Evolutionary conservation across 2,329 filamentous ascomycete genomes (phyloP).

Genomic region (Scytalidium sp.): DNA sequence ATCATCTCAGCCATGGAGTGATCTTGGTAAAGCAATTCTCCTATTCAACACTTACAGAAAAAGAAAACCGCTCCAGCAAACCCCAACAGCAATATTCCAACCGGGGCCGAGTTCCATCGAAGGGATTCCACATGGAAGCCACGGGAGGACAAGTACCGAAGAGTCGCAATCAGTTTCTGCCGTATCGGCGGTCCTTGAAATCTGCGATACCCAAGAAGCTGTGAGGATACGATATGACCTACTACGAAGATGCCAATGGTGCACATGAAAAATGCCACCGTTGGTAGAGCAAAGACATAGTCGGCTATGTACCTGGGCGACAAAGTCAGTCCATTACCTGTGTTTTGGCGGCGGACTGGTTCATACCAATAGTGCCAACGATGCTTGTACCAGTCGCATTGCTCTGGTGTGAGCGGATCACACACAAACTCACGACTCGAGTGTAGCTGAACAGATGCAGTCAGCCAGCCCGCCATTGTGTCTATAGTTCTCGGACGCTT

Average conservation of each 20-base stretch:
- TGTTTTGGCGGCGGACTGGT: neutral
- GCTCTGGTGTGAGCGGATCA: conserved; percentile 32
- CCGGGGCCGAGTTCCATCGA: conserved; percentile 39
- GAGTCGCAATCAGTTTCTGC: conserved; percentile 31
- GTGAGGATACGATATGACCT: conserved; percentile 19
- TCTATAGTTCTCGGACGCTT: conserved; percentile 35
- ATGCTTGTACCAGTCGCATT: conserved; percentile 43
- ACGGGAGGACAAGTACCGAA: conserved; percentile 39
- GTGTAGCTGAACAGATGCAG: conserved; percentile 37
- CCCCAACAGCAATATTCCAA: conserved; percentile 41
- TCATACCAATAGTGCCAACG: conserved; percentile 47
- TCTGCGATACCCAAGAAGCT: conserved; percentile 3
- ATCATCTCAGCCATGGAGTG: conserved; percentile 1
- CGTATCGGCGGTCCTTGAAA: conserved; percentile 18
- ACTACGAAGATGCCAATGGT: conserved; percentile 46
- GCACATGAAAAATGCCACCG: conserved; percentile 49
- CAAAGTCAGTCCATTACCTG: neutral
- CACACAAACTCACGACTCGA: conserved; percentile 26
- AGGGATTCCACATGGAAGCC: conserved; percentile 31
- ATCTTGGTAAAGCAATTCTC: conserved; percentile 3
- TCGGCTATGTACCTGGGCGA: conserved; percentile 49
- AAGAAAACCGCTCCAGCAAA: conserved; percentile 42
- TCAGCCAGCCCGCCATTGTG: conserved; percentile 33
- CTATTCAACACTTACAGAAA: conserved; percentile 29
- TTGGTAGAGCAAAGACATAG: conserved; percentile 48